These are phyloP conservation scores for Crucihimalaya himalaica DNA, from an alignment of 345 rosid genomes.

Conservation along the genomic window DNA sequence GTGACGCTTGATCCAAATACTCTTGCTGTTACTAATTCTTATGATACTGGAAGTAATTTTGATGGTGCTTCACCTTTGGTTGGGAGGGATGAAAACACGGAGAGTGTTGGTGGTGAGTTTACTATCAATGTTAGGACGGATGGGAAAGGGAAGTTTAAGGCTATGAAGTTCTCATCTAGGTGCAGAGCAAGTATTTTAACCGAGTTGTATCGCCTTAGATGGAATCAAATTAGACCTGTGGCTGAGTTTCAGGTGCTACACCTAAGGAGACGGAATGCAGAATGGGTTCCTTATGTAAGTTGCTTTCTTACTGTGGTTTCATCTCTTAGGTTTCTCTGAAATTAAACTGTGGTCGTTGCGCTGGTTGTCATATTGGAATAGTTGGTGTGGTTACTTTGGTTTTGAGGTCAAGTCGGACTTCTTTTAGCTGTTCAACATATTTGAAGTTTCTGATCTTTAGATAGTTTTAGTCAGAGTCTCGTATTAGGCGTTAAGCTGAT, in stretches of 20 bases:
- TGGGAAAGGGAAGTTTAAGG: conserved; percentile 88
- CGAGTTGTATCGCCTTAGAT: conserved; percentile 74
- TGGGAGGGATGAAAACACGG: conserved; percentile 71
- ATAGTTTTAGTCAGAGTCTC: neutral
- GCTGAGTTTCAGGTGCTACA: conserved; percentile 89
- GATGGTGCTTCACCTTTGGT: conserved; percentile 73
- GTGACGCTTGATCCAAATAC: conserved; percentile 85
- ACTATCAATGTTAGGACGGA: conserved; percentile 78
- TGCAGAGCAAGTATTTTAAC: conserved; percentile 80
- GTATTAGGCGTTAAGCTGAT: conserved; percentile 4
- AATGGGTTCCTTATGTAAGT: conserved; percentile 89
- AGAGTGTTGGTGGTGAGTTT: conserved; percentile 58
- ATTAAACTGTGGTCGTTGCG: neutral
- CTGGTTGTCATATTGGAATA: neutral
- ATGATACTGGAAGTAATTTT: conserved; percentile 65
- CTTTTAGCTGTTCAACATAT: neutral
- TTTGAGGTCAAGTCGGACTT: conserved; percentile 7
- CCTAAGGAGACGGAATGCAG: conserved; percentile 66
- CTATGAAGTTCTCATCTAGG: conserved; percentile 74
- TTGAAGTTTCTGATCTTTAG: neutral
- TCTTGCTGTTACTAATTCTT: conserved; percentile 74
- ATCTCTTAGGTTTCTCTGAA: conserved; percentile 27
- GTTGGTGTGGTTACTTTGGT: conserved; percentile 6
- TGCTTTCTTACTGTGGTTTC: conserved; percentile 35
- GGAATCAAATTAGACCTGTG: conserved; percentile 61